Conservation (phyloP, 805 yeast species). For the Metschnikowia lunata region DNA sequence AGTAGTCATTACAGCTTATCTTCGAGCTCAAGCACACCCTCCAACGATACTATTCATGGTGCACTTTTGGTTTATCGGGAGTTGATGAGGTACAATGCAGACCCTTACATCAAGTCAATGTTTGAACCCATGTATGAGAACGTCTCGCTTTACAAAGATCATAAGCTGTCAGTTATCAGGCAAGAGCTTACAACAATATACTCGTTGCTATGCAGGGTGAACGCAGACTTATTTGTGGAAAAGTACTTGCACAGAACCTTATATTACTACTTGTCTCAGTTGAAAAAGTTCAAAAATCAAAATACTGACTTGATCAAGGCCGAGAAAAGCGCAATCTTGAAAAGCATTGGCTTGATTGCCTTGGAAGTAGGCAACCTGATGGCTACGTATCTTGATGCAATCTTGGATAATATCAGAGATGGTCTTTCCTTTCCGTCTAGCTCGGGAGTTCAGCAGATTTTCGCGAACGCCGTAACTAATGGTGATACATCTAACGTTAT, state of each 20-base stretch:
- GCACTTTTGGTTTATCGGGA: slow-evolving; percentile 79
- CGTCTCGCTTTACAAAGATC: slow-evolving; percentile 69
- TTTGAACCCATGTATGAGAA: slow-evolving; percentile 76
- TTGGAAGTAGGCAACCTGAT: slow-evolving; percentile 75
- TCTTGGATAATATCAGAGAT: slow-evolving; percentile 78
- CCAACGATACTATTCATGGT: slow-evolving; percentile 78
- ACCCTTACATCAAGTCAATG: slow-evolving; percentile 64
- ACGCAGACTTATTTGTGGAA: slow-evolving; percentile 70
- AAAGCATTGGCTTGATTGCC: slow-evolving; percentile 82
- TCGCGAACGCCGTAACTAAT: slow-evolving; percentile 36
- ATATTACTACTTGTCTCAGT: slow-evolving; percentile 69
- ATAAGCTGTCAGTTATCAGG: slow-evolving; percentile 69
- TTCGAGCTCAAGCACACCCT: slow-evolving; percentile 18
- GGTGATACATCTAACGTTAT: slow-evolving; percentile 20
- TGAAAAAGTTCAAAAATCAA: slow-evolving; percentile 58
- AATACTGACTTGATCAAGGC: slow-evolving; percentile 35
- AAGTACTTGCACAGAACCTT: slow-evolving; percentile 77
- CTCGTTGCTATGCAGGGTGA: slow-evolving; percentile 78
- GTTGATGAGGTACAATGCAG: slow-evolving; percentile 61
- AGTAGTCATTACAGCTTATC: slow-evolving; percentile 8
- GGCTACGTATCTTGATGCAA: slow-evolving; percentile 82
- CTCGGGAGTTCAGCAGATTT: slow-evolving; percentile 36
- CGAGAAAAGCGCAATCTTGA: slow-evolving; percentile 72
- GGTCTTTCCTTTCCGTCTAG: slow-evolving; percentile 49
- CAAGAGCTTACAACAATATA: slow-evolving; percentile 80